Conservation (phyloP, 306 rosid species). For the Canavalia gladiata region DNA sequence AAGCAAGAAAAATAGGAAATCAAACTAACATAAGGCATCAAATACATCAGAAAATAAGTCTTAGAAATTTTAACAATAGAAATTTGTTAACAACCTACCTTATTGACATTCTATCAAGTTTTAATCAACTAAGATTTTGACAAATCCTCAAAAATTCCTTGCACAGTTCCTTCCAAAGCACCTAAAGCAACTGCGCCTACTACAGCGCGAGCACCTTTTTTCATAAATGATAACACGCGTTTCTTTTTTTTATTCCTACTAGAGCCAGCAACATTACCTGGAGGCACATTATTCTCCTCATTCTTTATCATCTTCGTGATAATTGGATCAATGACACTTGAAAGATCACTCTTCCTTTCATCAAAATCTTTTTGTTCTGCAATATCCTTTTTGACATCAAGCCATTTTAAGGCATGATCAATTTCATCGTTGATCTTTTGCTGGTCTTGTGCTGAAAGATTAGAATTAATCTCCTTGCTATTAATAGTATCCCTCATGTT, state of each 20-base stretch:
- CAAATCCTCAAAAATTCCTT: neutral
- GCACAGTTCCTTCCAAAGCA: neutral
- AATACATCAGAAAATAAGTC: neutral
- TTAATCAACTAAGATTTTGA: neutral
- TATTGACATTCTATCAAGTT: neutral
- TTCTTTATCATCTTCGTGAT: neutral
- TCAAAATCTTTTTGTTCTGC: neutral
- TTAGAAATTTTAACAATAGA: neutral
- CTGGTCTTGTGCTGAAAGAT: neutral
- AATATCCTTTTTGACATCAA: neutral
- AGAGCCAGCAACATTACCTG: neutral
- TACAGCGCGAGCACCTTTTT: neutral
- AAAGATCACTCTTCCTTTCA: neutral
- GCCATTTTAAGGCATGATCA: neutral
- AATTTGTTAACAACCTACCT: neutral
- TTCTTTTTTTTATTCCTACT: neutral
- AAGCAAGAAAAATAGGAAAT: too few species aligned
- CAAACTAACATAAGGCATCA: neutral
- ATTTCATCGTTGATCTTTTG: neutral
- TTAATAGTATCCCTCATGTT: slow-evolving; percentile 48
- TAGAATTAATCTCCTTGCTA: slow-evolving; percentile 25
- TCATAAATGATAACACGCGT: neutral
- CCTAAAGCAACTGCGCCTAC: neutral
- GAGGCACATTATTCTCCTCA: neutral
- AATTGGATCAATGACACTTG: neutral